Evolutionary conservation across 805 yeast species (phyloP).

Genomic region (Priceomyces carsonii): DNA sequence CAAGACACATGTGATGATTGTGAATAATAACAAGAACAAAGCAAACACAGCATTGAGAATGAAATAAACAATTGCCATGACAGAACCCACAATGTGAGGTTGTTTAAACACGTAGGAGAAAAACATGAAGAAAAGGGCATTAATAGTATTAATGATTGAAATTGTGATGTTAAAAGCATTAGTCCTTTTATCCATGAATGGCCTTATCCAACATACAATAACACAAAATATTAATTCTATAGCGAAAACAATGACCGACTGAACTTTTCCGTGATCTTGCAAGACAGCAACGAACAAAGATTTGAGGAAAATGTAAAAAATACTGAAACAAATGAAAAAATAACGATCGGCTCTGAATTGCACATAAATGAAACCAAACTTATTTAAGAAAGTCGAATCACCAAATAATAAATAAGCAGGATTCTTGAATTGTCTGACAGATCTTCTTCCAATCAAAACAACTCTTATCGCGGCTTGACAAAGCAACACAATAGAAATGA

Average conservation of each 20-base stretch:
- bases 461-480: constrained; percentile 74
- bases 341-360: constrained; percentile 87
- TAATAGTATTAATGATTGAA: constrained; percentile 74
- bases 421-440: constrained; percentile 72
- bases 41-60: constrained; percentile 89
- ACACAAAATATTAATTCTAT: constrained; percentile 73
- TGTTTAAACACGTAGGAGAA: constrained; percentile 82
- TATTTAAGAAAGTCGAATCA: constrained; percentile 74
- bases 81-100: constrained; percentile 85
- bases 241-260: constrained; percentile 73
- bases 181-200: constrained; percentile 93
- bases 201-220: constrained; percentile 68
- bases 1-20: constrained; percentile 82
- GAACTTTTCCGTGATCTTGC: constrained; percentile 78
- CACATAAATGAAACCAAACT: constrained; percentile 89
- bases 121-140: constrained; percentile 84
- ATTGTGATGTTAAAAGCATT: constrained; percentile 90
- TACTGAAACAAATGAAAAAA: constrained; percentile 72
- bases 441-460: constrained; percentile 70
- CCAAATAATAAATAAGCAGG: constrained; percentile 93
- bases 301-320: constrained; percentile 68
- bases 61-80: constrained; percentile 88
- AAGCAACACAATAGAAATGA: constrained; percentile 58
- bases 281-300: constrained; percentile 84
- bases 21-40: constrained; percentile 74